Conservation (phyloP, 176 grass and related monocot genomes). For the Zoysia japonica region DNA sequence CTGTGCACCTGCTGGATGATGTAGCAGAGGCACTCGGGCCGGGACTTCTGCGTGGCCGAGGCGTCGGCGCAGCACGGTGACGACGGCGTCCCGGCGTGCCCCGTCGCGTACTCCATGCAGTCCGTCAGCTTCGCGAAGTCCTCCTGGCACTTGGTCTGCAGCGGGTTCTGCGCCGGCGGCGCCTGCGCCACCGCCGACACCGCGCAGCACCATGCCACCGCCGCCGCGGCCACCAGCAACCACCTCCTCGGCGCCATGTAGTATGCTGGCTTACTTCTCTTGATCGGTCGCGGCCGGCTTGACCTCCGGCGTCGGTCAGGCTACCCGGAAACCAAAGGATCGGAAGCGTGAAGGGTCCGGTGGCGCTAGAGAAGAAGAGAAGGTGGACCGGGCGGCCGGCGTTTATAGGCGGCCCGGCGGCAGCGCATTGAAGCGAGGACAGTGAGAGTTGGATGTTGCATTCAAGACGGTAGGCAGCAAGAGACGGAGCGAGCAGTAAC, state of each 20-base stretch:
- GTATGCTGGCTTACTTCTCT: background rate
- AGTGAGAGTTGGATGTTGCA: constrained; percentile 40
- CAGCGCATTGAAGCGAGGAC: constrained; percentile 31
- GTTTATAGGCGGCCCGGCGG: constrained; percentile 36
- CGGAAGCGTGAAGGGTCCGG: too few relatives aligned
- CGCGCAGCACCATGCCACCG: background rate
- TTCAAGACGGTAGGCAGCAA: background rate
- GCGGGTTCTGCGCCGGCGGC: constrained; percentile 15
- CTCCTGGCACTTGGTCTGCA: constrained; percentile 57
- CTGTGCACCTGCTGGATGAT: constrained; percentile 75
- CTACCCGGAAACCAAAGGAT: background rate
- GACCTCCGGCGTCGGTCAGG: too few relatives aligned
- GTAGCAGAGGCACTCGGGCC: constrained; percentile 71
- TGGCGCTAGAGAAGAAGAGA: background rate
- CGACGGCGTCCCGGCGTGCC: constrained; percentile 51
- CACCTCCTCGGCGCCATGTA: background rate
- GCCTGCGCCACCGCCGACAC: background rate
- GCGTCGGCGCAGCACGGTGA: constrained; percentile 58
- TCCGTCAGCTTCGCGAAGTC: constrained; percentile 55
- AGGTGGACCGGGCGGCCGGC: background rate
- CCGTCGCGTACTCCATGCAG: constrained; percentile 77
- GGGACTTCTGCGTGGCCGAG: constrained; percentile 34
- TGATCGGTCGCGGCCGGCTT: background rate
- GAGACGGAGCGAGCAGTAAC: background rate
- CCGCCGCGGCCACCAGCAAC: background rate